These are phyloP conservation scores for Xanthoconium purpureum DNA, from an alignment of 768 basidiomycete species.

Conservation along the genomic window DNA sequence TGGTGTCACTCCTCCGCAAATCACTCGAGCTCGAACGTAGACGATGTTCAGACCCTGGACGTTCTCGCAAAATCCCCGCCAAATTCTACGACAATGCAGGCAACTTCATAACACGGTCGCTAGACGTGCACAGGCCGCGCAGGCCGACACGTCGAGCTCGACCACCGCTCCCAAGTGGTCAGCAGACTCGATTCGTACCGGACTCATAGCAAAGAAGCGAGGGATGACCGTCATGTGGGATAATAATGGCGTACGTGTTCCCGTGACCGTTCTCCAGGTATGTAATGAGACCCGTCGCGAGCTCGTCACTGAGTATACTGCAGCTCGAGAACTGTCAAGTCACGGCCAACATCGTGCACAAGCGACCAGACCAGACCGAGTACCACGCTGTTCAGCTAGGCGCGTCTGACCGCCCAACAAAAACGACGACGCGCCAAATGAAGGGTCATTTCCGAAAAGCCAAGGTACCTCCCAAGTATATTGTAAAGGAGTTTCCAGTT, in stretches of 20 bases:
- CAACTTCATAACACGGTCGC: slow-evolving; percentile 43
- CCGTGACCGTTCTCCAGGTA: slow-evolving; percentile 95
- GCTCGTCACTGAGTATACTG: slow-evolving; percentile 11
- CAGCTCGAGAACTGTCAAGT: slow-evolving; percentile 90
- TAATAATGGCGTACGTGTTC: slow-evolving; percentile 79
- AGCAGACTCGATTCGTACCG: slow-evolving; percentile 81
- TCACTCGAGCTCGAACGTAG: slow-evolving; percentile 12
- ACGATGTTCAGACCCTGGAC: slow-evolving; percentile 55
- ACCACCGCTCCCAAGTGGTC: slow-evolving; percentile 64
- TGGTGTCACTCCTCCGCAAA: neutral
- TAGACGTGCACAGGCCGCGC: slow-evolving; percentile 28
- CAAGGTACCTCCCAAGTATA: slow-evolving; percentile 74
- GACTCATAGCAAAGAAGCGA: slow-evolving; percentile 89
- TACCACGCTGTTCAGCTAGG: slow-evolving; percentile 96
- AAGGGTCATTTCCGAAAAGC: slow-evolving; percentile 87
- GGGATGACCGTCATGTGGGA: slow-evolving; percentile 97
- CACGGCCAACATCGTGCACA: slow-evolving; percentile 68
- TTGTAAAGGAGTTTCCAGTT: slow-evolving; percentile 86
- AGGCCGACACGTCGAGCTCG: slow-evolving; percentile 17
- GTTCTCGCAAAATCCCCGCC: slow-evolving; percentile 38
- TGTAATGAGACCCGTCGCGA: slow-evolving; percentile 18
- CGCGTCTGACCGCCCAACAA: slow-evolving; percentile 68
- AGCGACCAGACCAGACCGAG: slow-evolving; percentile 61
- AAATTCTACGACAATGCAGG: slow-evolving; percentile 35
- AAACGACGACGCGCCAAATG: slow-evolving; percentile 76